Evolutionary conservation across 345 rosid genomes (phyloP).

Genomic region (Corchorus capsularis): DNA sequence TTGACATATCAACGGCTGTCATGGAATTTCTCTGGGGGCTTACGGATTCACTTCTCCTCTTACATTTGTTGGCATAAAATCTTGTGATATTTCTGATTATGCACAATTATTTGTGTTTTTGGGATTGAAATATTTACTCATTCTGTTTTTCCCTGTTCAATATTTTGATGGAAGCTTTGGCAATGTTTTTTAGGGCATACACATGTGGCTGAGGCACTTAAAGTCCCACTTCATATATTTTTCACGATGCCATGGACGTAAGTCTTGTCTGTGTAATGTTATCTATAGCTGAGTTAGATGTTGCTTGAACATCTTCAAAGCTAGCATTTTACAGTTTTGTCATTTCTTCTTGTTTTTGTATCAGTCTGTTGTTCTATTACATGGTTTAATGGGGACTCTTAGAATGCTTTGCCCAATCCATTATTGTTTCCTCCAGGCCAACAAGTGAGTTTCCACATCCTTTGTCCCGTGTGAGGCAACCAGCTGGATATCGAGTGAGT

Average conservation of each 20-base stretch:
- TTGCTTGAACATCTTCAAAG: constrained; percentile 20
- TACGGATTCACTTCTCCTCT: not conserved
- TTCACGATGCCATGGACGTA: constrained; percentile 99
- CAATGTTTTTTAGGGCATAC: constrained; percentile 65
- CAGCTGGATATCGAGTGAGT: constrained; percentile 96
- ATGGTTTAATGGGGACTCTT: constrained; percentile 32
- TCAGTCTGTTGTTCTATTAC: constrained; percentile 23
- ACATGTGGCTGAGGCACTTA: constrained; percentile 95
- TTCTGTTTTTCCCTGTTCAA: constrained; percentile 7
- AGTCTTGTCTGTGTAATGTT: constrained; percentile 64
- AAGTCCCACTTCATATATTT: constrained; percentile 89
- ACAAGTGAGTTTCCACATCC: constrained; percentile 99
- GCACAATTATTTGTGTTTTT: not conserved
- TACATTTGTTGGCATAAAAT: not conserved
- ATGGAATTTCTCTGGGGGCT: not conserved
- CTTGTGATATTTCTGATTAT: not conserved
- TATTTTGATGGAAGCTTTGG: constrained; percentile 15
- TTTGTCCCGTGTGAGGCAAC: constrained; percentile 94
- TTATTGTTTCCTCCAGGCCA: constrained; percentile 59
- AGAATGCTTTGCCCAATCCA: constrained; percentile 29
- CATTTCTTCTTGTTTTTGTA: constrained; percentile 27
- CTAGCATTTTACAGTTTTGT: constrained; percentile 17
- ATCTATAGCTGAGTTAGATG: constrained; percentile 35
- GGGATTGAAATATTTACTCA: not conserved
- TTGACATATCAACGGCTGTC: not conserved